Conservation (phyloP, 163 green algal genomes). For the Chlorella variabilis region DNA sequence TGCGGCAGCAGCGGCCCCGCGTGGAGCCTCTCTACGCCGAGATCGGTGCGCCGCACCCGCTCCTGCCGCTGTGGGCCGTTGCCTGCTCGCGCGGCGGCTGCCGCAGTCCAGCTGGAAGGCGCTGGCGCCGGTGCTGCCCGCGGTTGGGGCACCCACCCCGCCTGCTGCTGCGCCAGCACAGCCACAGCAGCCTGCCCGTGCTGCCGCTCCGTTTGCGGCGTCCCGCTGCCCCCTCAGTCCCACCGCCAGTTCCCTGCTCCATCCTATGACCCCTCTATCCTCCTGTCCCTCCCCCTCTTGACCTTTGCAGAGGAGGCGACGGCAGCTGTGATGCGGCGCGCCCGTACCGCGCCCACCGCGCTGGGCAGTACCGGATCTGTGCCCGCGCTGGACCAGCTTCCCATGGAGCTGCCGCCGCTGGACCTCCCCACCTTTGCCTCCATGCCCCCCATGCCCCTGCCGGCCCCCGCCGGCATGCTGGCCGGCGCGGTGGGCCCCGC, state of each 20-base stretch:
- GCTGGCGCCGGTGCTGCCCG: too few species aligned
- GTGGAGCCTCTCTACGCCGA: neutral
- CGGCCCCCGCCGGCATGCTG: neutral
- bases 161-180: too few species aligned
- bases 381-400: neutral
- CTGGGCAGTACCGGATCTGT: slow-evolving; percentile 1
- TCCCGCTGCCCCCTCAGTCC: too few species aligned
- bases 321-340: slow-evolving; percentile 9
- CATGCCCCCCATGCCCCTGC: neutral
- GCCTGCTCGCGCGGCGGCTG: too few species aligned
- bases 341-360: slow-evolving; percentile 5
- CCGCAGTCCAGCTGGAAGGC: too few species aligned
- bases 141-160: too few species aligned
- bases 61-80: too few species aligned
- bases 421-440: neutral
- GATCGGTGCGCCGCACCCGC: neutral
- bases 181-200: too few species aligned
- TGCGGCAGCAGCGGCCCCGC: neutral
- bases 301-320: neutral
- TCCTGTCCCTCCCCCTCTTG: neutral
- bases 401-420: neutral
- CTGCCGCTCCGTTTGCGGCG: too few species aligned
- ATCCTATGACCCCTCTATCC: neutral
- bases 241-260: too few species aligned
- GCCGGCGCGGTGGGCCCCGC: neutral